Conservation (phyloP, 306 rosid species). For the Medicago lupulina region DNA sequence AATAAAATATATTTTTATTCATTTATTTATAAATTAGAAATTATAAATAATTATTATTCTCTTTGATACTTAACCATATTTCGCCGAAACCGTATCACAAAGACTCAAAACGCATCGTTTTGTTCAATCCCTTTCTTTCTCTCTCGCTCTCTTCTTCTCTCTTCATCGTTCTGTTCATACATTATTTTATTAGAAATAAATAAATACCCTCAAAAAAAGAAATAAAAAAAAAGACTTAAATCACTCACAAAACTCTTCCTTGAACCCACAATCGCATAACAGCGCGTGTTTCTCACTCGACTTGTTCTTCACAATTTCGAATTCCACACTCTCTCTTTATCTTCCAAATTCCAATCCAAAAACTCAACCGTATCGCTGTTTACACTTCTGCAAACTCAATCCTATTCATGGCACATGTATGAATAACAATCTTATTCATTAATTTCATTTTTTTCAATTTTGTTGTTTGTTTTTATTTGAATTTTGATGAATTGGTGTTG, state of each 20-base stretch:
- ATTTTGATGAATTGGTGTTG: constrained; percentile 30
- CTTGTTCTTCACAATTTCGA: constrained; percentile 12
- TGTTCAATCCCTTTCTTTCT: constrained; percentile 40
- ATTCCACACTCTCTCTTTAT: constrained; percentile 29
- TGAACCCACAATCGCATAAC: constrained; percentile 53
- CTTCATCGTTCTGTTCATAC: constrained; percentile 37
- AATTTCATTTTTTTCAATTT: not conserved
- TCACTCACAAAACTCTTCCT: constrained; percentile 52
- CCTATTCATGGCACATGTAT: constrained; percentile 47
- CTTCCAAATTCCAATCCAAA: constrained; percentile 33
- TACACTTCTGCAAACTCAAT: constrained; percentile 25
- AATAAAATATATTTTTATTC: not conserved
- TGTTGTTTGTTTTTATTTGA: not conserved
- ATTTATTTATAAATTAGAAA: not conserved
- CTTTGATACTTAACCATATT: not conserved
- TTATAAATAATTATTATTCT: not conserved
- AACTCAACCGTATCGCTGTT: constrained; percentile 11
- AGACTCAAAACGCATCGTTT: constrained; percentile 65
- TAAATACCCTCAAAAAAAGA: constrained; percentile 34
- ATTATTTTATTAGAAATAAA: not conserved
- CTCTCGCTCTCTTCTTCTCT: not conserved
- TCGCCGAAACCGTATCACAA: constrained; percentile 35
- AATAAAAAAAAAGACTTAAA: constrained; percentile 8
- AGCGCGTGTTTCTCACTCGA: constrained; percentile 54
- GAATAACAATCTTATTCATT: not conserved